A percentile compares a stretch with the other conserved stretches of the same genome.
phyloP scores from a whole-genome alignment of 2,329 filamentous ascomycete species.

The Monosporascus ibericus region DNA sequence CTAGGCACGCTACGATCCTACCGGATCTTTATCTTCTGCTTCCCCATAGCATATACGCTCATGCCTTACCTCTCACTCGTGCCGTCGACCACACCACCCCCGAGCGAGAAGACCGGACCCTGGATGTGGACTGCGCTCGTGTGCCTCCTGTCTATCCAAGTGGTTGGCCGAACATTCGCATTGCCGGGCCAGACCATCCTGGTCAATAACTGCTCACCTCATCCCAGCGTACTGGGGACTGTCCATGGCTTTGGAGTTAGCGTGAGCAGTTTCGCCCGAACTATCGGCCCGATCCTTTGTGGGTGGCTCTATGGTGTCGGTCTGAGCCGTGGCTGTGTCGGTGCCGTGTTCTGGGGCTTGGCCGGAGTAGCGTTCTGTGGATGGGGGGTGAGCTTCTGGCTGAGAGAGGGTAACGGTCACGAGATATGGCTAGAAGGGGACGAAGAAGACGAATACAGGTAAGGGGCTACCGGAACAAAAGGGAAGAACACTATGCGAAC shows the following conservation, averaged over 20 bases:
- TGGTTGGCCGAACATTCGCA: constrained; percentile 60
- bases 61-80: constrained; percentile 67
- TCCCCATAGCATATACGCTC: constrained; percentile 63
- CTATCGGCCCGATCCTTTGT: constrained; percentile 54
- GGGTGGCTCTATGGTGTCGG: constrained; percentile 56
- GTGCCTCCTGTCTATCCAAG: constrained; percentile 56
- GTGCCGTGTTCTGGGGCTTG: constrained; percentile 53
- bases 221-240: constrained; percentile 40
- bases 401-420: constrained; percentile 57
- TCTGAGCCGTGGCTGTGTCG: constrained; percentile 49
- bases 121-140: constrained; percentile 61
- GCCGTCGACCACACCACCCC: constrained; percentile 41
- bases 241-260: constrained; percentile 51
- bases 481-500: no score
- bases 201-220: constrained; percentile 42
- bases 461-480: background rate
- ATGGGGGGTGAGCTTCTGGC: constrained; percentile 45
- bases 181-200: constrained; percentile 40
- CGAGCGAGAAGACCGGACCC: constrained; percentile 45
- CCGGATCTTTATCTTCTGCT: constrained; percentile 62
- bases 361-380: constrained; percentile 43
- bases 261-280: constrained; percentile 51
- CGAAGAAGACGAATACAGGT: constrained; percentile 33
- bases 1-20: constrained; percentile 65
- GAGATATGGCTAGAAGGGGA: constrained; percentile 61